Percentiles rank a stretch among this genome's conserved stretches.
phyloP scores from a whole-genome alignment of 2,329 filamentous ascomycete species.

The Immersiporthe knoxdaviesiana region DNA sequence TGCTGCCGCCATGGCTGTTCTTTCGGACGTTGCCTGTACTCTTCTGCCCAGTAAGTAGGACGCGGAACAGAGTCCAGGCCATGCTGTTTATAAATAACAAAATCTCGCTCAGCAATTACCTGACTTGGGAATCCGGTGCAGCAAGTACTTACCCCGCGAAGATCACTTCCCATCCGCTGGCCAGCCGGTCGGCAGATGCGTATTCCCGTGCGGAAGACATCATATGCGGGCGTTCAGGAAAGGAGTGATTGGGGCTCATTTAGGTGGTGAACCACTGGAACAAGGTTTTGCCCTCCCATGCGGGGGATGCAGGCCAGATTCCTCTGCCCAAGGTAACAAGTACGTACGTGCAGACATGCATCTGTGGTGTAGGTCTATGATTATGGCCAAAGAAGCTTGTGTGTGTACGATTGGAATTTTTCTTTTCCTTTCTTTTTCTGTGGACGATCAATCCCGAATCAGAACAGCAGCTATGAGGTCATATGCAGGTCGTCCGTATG shows the following conservation, averaged over 20 bases:
- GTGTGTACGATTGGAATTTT: not conserved
- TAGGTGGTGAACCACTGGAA: not conserved
- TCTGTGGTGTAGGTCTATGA: not conserved
- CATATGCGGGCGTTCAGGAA: not conserved
- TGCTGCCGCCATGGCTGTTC: slow-evolving; percentile 18
- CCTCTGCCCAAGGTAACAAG: not conserved
- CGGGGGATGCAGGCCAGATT: not conserved
- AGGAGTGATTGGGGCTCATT: not conserved
- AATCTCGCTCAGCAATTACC: not conserved
- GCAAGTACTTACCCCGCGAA: not conserved
- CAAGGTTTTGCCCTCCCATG: not conserved
- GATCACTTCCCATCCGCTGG: not conserved
- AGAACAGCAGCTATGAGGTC: not conserved
- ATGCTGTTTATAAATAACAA: not conserved
- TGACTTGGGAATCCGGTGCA: not conserved
- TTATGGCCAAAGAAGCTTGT: not conserved
- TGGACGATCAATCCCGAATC: not conserved
- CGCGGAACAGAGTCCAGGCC: not conserved
- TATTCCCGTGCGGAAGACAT: not conserved
- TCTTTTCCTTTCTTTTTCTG: not conserved
- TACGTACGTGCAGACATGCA: not conserved
- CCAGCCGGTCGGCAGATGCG: not conserved
- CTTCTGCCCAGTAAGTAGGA: not conserved
- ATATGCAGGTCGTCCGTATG: not conserved
- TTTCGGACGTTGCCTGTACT: not conserved